A percentile compares a stretch with the other conserved stretches of the same genome.
phyloP scores from a whole-genome alignment of 1,139 yeast species.

The Zygosaccharomyces sapae region DNA sequence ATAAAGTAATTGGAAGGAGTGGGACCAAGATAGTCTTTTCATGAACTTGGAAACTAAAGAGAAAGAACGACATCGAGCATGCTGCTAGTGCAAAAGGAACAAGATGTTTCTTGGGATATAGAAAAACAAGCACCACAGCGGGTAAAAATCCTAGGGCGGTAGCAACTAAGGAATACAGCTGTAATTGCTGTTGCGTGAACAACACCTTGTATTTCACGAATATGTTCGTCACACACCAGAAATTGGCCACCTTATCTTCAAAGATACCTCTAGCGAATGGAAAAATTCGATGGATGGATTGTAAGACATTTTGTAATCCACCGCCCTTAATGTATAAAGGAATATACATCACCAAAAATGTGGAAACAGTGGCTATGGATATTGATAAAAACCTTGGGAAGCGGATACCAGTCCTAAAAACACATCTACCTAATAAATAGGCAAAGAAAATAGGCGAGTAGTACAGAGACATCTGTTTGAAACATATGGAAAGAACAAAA shows the following conservation, averaged over 20 bases:
- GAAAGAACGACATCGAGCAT: conserved; percentile 80
- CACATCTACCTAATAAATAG: conserved; percentile 43
- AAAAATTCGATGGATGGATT: conserved; percentile 62
- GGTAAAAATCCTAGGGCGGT: conserved; percentile 71
- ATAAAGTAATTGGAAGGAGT: conserved; percentile 72
- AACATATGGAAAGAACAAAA: conserved; percentile 72
- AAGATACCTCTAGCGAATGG: conserved; percentile 94
- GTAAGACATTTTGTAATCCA: conserved; percentile 40
- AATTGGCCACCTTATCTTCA: conserved; percentile 95
- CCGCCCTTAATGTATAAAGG: conserved; percentile 57
- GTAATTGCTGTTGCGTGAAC: conserved; percentile 57
- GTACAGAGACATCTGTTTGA: conserved; percentile 94
- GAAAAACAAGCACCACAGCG: conserved; percentile 50
- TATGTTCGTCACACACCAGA: conserved; percentile 90
- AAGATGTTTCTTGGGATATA: conserved; percentile 49
- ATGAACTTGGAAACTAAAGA: conserved; percentile 93
- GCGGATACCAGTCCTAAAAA: conserved; percentile 38
- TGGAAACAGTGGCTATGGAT: conserved; percentile 55
- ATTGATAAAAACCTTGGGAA: conserved; percentile 54
- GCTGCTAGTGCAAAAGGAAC: conserved; percentile 74
- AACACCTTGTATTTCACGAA: conserved; percentile 61
- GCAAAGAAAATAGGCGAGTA: conserved; percentile 87
- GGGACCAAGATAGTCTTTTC: conserved; percentile 89
- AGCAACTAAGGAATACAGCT: conserved; percentile 54
- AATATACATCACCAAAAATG: conserved; percentile 50